Evolutionary conservation across 371 early-diverging fungal genomes (phyloP), one percentile per base, ranked within the genome.

Genomic region (Saksenaea vasiformis): DNA sequence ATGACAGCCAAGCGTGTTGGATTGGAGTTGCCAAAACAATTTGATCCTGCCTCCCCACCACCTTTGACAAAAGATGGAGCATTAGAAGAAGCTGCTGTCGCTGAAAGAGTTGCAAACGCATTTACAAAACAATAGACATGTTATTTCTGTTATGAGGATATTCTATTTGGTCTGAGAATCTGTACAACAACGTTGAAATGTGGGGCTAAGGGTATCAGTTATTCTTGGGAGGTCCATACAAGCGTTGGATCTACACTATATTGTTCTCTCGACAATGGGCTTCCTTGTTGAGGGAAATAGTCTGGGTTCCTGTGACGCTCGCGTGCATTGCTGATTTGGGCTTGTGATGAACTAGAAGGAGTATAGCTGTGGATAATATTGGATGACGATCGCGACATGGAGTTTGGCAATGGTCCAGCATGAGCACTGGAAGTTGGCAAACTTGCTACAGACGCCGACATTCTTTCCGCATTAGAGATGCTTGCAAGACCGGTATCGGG

Each of bases 1-100:
- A 66, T 81, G 54, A 71, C 77, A 37, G 82, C 82, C 19, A 72
- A 78, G 13, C 77, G 78, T 17, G 82, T 81, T n/a, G 82, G 82
- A 34, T 66, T 81, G 38, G 65, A 78, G 36, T 60, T 81, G 22
- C 82, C 82, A 19, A 73, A 71, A 39, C 56, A 72, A 59, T 81
- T 77, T 27, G 67, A 81, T 38, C 78, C 78, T 31, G 57, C 53
- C 67, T 19, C 44, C 56, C 47, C 56, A 24, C 34, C 37, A 9
- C 58, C 58, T 10, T 38, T 58, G 38, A 38, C 51, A 2, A 47
- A 22, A 17, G 22, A 47, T 26, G 51, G 51, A 0, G 51, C 22
- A 22, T 8, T 22, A 19, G 51, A 47, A 19, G 51, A 47, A 22
- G 51, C 51, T 9, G 51, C 51, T 1, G 5, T 47, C 11, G 51